Percentiles rank a stretch among this genome's conserved stretches.
Evolutionary conservation across 495 filamentous ascomycete species (phyloP).

Genomic region (Terfezia claveryi): DNA sequence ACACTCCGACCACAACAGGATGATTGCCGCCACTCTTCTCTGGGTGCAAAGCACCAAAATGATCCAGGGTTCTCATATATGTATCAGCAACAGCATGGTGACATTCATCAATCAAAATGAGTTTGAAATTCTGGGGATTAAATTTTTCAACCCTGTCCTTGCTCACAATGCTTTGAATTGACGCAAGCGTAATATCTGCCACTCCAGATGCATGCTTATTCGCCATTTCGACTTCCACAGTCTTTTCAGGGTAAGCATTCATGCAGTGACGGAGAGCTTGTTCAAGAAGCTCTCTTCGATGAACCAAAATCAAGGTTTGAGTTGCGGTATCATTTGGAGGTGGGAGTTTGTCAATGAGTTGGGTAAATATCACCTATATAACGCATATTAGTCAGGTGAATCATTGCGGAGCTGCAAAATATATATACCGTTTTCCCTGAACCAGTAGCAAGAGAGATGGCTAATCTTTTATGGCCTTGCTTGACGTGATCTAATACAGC

Average conservation of each 20-base stretch:
- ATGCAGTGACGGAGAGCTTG: conserved; percentile 74
- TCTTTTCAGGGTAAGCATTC: conserved; percentile 53
- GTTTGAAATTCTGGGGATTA: conserved; percentile 58
- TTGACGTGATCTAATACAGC: conserved; percentile 51
- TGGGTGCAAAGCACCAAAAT: conserved; percentile 47
- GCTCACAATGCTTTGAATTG: conserved; percentile 56
- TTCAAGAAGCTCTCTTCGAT: conserved; percentile 85
- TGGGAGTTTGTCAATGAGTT: conserved; percentile 61
- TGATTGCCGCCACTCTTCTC: conserved; percentile 22
- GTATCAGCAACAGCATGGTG: conserved; percentile 79
- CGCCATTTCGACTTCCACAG: conserved; percentile 79
- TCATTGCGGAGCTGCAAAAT: too few relatives aligned
- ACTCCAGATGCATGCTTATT: conserved; percentile 43
- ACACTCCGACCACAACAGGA: conserved; percentile 71
- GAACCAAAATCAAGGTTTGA: conserved; percentile 77
- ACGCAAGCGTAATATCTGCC: conserved; percentile 91
- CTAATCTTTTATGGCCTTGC: conserved; percentile 58
- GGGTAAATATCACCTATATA: conserved; percentile 73
- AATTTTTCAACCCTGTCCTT: conserved; percentile 58
- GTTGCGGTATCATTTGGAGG: conserved; percentile 33
- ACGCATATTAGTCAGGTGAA: too few relatives aligned
- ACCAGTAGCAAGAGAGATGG: conserved; percentile 78
- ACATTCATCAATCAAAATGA: conserved; percentile 90
- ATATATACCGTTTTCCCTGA: conserved; percentile 62
- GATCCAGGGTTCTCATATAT: conserved; percentile 46